Base-by-base conservation (phyloP, 331 rosid genomes). In the Erythrophleum ivorense region DNA sequence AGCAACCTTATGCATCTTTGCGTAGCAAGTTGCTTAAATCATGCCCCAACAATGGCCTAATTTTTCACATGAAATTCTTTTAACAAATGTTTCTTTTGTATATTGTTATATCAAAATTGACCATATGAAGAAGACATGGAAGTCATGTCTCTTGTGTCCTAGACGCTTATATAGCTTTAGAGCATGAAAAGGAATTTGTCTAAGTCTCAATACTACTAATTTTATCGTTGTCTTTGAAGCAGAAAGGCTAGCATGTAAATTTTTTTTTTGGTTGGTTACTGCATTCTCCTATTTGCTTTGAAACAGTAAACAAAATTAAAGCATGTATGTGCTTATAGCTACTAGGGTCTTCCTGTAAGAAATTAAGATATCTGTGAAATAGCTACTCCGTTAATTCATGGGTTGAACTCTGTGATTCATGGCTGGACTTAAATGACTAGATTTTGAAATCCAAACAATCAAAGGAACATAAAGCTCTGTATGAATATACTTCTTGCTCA, bases 191-290 rank as follows among this genome's bases (percentile, higher is more conserved):
- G 70, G 57, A n/a, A 59, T 62, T 81, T 77, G 29, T 24, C 29
- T 24, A 65, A 79, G 33, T 71, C 50, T 76, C 16, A 67, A 70
- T 45, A 48, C 10, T 41, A 14, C 82, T 66, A 34, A 12, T 77
- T 75, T 62, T 76, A 59, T 87, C 91, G 93, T 98, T 82, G 99
- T 95, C 59, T 95, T 95, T 88, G 99, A 95, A 82, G 99, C 97
- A 54, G 98, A 93, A 92, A 86, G 99, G 65, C 96, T 97, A 64
- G 98, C 98, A 85, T 87, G 94, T 80, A 91, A 85, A 71, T 95
- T 93, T 84, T 88, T 98, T 62, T 24, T 24, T 24, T 24, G 29
- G 29, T 24, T 24, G 29, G 29, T 24, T 24, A 24, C 29, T 24
- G 29, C 29, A 24, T 24, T 24, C 29, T 24, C 0, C 0, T 24